Evolutionary conservation across 2,329 filamentous ascomycete species (phyloP), one percentile per base, ranked within the genome.

Genomic region (Scytalidium lignicola): DNA sequence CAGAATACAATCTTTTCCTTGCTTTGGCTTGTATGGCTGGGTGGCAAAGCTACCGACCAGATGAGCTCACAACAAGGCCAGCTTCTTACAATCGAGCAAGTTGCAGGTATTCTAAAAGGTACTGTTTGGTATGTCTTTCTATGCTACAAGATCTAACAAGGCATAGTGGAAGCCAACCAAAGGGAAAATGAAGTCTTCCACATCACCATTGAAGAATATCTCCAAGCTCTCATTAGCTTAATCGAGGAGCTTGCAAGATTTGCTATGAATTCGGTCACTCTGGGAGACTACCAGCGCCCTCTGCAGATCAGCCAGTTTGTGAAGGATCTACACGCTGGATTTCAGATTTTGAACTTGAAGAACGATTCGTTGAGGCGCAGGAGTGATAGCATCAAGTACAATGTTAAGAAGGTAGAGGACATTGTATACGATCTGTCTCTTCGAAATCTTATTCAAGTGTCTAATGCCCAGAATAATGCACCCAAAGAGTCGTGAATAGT

Each of bases 331-430:
- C 92, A 96, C 61, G 89, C 91, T 2, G 93, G 92, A 15, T 99
- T 99, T 72, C 93, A 97, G 77, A 82, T 97, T 58, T 80, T 99
- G 58, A 99, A 99, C 67, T 76, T 99, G 59, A 97, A 97, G 78
- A 99, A 99, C 62, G 93, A 99, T 67, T 83, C 84, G 19, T 71
- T 99, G 62, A 80, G 93, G 51, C 89, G 90, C 72, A 80, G 90
- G 54, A 90, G 89, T 49, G 93, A 99, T 70, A 87, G 86, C 4
- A 87, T 99, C 69, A 99, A 99, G 76, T 99, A 99, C 66, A 86
- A 87, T 61, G 90, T 99, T 62, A 99, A 97, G 77, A 92, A 95
- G 67, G 90, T 96, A 12, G 93, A 99, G 74, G 93, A 97, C 65
- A 90, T 99, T 12, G 92, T 97, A 45, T 99, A 99, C 64, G 93